Conservation (phyloP, 139 green algal genomes). For the Chlorella sp. region DNA sequence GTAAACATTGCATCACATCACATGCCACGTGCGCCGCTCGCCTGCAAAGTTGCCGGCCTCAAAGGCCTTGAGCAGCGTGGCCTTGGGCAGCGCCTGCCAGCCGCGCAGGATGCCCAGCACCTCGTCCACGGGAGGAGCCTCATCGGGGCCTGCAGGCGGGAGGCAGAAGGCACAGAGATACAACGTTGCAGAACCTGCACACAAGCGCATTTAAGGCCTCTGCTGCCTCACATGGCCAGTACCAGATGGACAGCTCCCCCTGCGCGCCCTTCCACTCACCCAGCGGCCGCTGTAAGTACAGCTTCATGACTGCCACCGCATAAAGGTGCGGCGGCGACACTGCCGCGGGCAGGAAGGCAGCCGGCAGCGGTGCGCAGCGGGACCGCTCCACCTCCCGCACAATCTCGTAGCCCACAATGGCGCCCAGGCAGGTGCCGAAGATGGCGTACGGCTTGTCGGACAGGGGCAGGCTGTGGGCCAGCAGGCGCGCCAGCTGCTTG, state of each 20-base stretch:
- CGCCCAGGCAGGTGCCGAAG: constrained; percentile 61
- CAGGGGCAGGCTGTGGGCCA: constrained; percentile 45
- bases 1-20: too few relatives aligned
- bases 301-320: constrained; percentile 46
- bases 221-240: too few relatives aligned
- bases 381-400: constrained; percentile 9
- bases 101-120: constrained; percentile 40
- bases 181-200: too few relatives aligned
- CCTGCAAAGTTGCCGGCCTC: constrained; percentile 31
- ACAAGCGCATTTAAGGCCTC: too few relatives aligned
- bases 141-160: background rate
- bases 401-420: constrained; percentile 60
- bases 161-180: background rate
- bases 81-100: constrained; percentile 39
- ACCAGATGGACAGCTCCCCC: too few relatives aligned
- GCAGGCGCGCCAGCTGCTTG: constrained; percentile 14
- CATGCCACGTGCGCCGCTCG: too few relatives aligned
- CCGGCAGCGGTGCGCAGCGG: constrained; percentile 16
- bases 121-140: constrained; percentile 34
- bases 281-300: constrained; percentile 43
- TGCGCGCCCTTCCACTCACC: too few relatives aligned
- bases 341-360: constrained; percentile 52
- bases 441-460: constrained; percentile 56
- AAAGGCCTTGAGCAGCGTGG: constrained; percentile 50
- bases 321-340: constrained; percentile 62